phyloP scores from a whole-genome alignment of 2,329 filamentous ascomycete species.

The Chaetomium globosum region DNA sequence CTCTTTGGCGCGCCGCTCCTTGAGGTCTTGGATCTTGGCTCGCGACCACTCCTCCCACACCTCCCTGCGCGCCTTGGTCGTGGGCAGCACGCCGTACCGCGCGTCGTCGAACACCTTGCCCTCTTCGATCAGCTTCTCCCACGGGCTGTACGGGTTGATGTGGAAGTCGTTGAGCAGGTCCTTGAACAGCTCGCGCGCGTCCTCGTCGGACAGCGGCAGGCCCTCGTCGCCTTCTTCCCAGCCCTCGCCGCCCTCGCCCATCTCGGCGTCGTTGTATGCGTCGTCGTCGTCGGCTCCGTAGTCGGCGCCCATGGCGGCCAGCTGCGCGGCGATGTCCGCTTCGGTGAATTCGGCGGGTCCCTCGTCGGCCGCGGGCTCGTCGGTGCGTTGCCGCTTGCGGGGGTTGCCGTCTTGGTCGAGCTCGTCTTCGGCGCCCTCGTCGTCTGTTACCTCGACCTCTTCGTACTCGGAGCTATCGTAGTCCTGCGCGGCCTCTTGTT shows the following conservation, averaged over 20 bases:
- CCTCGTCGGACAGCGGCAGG: constrained; percentile 70
- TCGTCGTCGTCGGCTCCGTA: constrained; percentile 67
- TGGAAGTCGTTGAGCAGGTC: constrained; percentile 81
- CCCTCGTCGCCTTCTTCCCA: constrained; percentile 75
- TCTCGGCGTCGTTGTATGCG: constrained; percentile 77
- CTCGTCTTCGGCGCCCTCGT: constrained; percentile 60
- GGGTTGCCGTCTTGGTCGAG: constrained; percentile 53
- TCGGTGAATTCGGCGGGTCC: constrained; percentile 80
- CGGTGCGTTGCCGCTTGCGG: constrained; percentile 54
- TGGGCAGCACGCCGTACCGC: constrained; percentile 80
- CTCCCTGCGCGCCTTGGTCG: constrained; percentile 78
- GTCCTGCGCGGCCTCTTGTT: constrained; percentile 40
- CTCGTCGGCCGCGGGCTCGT: constrained; percentile 47
- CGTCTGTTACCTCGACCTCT: constrained; percentile 69
- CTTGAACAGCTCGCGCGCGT: constrained; percentile 77
- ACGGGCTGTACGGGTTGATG: constrained; percentile 85
- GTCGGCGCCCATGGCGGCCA: constrained; percentile 86
- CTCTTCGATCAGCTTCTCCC: constrained; percentile 86
- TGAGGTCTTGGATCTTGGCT: constrained; percentile 71
- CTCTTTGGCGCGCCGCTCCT: constrained; percentile 71
- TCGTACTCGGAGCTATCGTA: constrained; percentile 75
- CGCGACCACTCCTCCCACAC: constrained; percentile 83
- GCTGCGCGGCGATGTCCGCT: constrained; percentile 89
- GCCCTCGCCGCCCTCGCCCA: constrained; percentile 58
- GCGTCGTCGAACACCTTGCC: constrained; percentile 80